Base-by-base conservation (phyloP, 345 rosid species). In the Melaleuca alternifolia region DNA sequence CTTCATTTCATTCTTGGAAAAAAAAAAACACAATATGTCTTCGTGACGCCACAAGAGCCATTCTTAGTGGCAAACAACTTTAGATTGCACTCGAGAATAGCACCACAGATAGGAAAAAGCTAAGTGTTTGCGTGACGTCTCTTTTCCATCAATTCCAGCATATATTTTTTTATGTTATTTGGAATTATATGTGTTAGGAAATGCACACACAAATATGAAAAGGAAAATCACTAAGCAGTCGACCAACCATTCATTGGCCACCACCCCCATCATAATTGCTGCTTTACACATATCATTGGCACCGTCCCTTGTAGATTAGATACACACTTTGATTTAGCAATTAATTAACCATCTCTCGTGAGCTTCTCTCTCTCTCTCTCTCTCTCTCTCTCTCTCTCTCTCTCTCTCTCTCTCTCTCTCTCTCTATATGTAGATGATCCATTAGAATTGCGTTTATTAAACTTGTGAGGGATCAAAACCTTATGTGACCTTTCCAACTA, bases 61-160 rank as follows among this genome's bases (percentile, higher is more conserved):
- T 88, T 88, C 89, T 85, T 90, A 89, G 93, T 93, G 95, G 89
- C 88, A 84, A 79, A 54, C 88, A 90, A 86, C 93, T 92, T 90
- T 62, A 84, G 79, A 88, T 85, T 90, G 93, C 94, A 92, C 91
- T 91, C 41, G 88, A 84, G 65, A 89, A 89, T 82, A 57, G 82
- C 57, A 84, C 89, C 85, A 79, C 89, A 54, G 84, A 44, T 46
- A 61, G 82, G 23, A 75, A 41, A 86, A 61, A 85, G 85, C 79
- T 50, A 84, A 84, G 90, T 91, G 90, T 86, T 89, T 90, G 91
- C 88, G 89, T 91, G 93, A 91, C 92, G 91, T 86, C 87, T 88
- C 89, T 84, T 84, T 71, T 18, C 23, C 26, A 9, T 71, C 81
- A 37, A 71, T 71, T 18, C 81, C 48, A 37, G 81, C 81, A 37